These are phyloP conservation scores for Macadamia tetraphylla DNA, from an alignment of 164 flowering plant species.

Conservation along the genomic window DNA sequence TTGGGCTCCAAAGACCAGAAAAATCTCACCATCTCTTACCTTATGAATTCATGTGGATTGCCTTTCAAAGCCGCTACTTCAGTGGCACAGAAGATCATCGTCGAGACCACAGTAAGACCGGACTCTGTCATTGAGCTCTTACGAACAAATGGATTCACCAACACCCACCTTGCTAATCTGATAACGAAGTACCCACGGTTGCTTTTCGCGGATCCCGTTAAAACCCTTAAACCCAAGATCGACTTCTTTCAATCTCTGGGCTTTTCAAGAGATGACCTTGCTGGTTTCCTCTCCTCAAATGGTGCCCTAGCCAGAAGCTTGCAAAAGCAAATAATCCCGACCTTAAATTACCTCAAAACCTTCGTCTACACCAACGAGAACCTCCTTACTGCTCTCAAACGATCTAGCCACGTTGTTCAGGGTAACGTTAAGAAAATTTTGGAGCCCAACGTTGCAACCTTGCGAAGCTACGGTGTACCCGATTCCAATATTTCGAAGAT, in stretches of 20 bases:
- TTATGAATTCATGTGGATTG: constrained; percentile 19
- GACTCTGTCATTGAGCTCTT: constrained; percentile 1
- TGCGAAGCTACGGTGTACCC: constrained; percentile 4
- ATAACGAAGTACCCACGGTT: neutral
- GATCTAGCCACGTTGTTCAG: neutral
- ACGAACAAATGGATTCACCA: constrained; percentile 6
- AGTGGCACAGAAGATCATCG: constrained; percentile 4
- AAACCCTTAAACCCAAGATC: constrained; percentile 14
- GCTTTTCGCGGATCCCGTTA: constrained; percentile 6
- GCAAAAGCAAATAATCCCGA: constrained; percentile 5
- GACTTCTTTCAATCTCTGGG: constrained; percentile 12
- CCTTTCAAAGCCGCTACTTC: constrained; percentile 17
- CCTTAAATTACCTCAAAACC: neutral
- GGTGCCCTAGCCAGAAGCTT: neutral
- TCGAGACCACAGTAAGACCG: constrained; percentile 9
- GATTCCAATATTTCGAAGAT: neutral
- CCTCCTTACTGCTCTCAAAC: neutral
- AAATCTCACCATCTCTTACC: constrained; percentile 18
- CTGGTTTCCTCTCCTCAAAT: neutral
- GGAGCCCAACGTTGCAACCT: neutral
- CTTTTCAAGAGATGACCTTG: constrained; percentile 1
- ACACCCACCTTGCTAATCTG: constrained; percentile 2
- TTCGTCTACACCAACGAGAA: neutral
- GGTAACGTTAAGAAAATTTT: neutral
- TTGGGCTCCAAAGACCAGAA: neutral